Base-by-base conservation (phyloP, 768 basidiomycete species). In the Gelatoporia subvermispora region DNA sequence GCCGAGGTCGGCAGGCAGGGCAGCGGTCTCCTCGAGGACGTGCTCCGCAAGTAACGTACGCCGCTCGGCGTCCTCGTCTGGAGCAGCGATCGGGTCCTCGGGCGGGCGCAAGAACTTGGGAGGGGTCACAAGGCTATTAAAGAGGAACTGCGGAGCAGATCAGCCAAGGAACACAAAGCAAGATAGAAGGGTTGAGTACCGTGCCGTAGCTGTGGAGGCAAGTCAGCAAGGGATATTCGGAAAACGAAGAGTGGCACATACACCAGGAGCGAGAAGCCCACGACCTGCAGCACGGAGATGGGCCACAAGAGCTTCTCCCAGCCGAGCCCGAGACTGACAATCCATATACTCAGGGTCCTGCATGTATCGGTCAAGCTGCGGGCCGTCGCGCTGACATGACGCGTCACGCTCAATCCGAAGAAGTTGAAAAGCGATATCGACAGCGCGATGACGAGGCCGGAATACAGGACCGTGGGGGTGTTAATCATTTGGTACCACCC, bases 341-440 rank as follows among this genome's bases (percentile, higher is more conserved):
- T 69, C 96, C 96, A 99, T 63, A 99, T 98, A n/a, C 81, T 79
- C 45, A 98, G 75, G 1, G 96, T 98, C 58, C 96, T 78, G 70
- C 93, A 96, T 5, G 93, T 94, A 66, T 99, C 96, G 34, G 93
- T 89, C 49, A 96, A 75, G 47, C 85, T 88, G 52, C 95, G 80
- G 16, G 91, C 90, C 1, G 93, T 96, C 28, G 95, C 94, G 64
- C 87, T 92, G 50, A 97, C 89, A 62, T 90, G 84, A 53, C 84
- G 77, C n/a, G 93, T 95, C 50, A 96, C 90, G 63, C 88, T 91
- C 43, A 95, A 66, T 10, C 93, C 93, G 58, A 92, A 95, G 56
- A 59, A 67, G 64, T 82, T 84, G 75, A 81, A 84, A 1, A 74
- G 55, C 18, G 75, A 71, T 58, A 84, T 84, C 35, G 68, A 70